These are phyloP conservation scores for Xerocomellus amylosporus DNA, from an alignment of 768 basidiomycete genomes.

Conservation along the genomic window DNA sequence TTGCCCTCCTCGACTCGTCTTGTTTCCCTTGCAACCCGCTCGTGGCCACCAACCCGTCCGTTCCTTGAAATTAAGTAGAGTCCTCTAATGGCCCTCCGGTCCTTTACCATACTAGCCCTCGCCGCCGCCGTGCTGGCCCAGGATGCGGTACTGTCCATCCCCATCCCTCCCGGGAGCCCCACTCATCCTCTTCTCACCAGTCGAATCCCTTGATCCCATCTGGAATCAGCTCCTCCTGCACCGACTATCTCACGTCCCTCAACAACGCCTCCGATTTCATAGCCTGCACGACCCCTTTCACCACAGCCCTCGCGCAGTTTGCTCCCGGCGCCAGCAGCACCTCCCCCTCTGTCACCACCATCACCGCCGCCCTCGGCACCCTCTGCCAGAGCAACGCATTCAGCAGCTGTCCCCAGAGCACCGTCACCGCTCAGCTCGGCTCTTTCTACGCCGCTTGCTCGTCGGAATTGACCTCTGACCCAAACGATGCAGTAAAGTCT, in stretches of 20 bases:
- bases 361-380: constrained; percentile 49
- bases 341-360: constrained; percentile 38
- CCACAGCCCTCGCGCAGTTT: constrained; percentile 56
- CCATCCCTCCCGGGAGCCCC: too few relatives aligned
- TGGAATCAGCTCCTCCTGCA: constrained; percentile 55
- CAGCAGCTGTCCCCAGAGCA: constrained; percentile 51
- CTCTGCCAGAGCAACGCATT: constrained; percentile 53
- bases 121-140: constrained; percentile 52
- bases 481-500: constrained; percentile 49
- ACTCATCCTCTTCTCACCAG: constrained; percentile 24
- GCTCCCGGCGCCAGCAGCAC: constrained; percentile 42
- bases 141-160: constrained; percentile 36
- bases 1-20: neutral
- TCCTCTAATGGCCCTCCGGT: constrained; percentile 44
- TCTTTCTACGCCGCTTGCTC: constrained; percentile 71
- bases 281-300: constrained; percentile 62
- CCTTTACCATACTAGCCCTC: constrained; percentile 49
- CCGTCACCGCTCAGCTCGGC: constrained; percentile 60
- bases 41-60: constrained; percentile 17
- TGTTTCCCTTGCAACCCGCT: neutral
- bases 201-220: constrained; percentile 63
- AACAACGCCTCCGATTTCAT: constrained; percentile 57
- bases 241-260: constrained; percentile 55
- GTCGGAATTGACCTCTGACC: constrained; percentile 58
- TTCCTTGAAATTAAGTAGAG: constrained; percentile 26